Percentiles rank a stretch among this genome's conserved stretches.
Evolutionary conservation across 129 eudicot species (phyloP).

Genomic region (Pittosporum tobira): DNA sequence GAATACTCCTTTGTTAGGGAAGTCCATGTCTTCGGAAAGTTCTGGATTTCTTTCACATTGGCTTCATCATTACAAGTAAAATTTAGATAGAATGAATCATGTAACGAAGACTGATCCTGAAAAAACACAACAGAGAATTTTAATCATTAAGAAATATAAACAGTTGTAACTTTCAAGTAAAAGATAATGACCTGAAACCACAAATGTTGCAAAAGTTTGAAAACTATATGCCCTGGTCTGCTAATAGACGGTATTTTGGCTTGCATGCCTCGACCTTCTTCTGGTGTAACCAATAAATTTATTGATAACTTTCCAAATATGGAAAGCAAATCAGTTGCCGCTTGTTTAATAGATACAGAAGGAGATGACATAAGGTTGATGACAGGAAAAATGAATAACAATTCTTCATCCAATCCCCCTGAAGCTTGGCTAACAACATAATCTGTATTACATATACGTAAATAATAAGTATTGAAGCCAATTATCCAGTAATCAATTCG

Average conservation of each 20-base stretch:
- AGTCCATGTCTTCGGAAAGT: constrained; percentile 36
- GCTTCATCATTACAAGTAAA: constrained; percentile 20
- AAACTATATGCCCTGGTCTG: constrained; percentile 51
- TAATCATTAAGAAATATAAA: not conserved
- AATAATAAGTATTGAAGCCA: not conserved
- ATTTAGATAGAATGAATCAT: constrained; percentile 33
- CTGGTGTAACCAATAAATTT: constrained; percentile 30
- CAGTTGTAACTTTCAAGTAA: constrained; percentile 9
- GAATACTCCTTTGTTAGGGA: constrained; percentile 40
- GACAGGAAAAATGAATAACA: constrained; percentile 64
- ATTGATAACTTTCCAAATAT: constrained; percentile 39
- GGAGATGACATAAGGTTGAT: constrained; percentile 77
- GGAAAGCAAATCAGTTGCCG: constrained; percentile 55
- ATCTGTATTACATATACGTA: too few relatives aligned
- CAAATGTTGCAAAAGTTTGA: constrained; percentile 55
- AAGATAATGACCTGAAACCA: constrained; percentile 65
- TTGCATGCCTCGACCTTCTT: constrained; percentile 23
- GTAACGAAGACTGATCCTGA: constrained; percentile 49
- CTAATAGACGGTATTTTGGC: constrained; percentile 33
- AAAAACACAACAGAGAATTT: constrained; percentile 10
- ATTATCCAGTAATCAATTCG: not conserved
- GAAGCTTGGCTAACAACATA: constrained; percentile 17
- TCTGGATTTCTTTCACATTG: constrained; percentile 19
- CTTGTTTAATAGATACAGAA: constrained; percentile 65
- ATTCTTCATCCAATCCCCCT: constrained; percentile 35